Base-by-base conservation (phyloP, 78 protist genomes). In the Polysphondylium violaceum region DNA sequence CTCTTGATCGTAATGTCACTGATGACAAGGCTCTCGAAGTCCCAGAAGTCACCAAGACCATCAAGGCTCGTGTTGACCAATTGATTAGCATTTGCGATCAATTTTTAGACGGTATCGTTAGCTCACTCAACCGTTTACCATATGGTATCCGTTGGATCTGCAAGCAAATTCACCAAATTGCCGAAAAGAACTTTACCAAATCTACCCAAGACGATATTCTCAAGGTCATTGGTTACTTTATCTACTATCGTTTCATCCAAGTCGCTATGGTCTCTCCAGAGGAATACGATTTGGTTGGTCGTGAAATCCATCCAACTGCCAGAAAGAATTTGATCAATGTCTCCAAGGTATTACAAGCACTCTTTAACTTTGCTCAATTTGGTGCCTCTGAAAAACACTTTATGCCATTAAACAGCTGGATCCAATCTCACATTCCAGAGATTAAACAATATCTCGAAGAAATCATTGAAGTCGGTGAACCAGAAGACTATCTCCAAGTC, bases 131-230 rank as follows among this genome's bases (percentile, higher is more conserved):
- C 50, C 83, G 81, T 68, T 51, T 95, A 11, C 97, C 97, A 76
- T 95, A 95, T 64, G 97, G 97, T 53, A 83, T 95, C 35, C 96
- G 97, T 44, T 95, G 81, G 88, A 90, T 95, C 61, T 94, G 97
- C 35, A 95, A 95, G 60, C 95, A 92, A 75, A 77, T 85, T 29
- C 60, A 69, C 6, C 91, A 74, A 61, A 73, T 85, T 44, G 95
- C 92, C 53, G 88, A 92, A 59, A 87, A 92, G 91, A 79, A 76
- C 75, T 92, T 92, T 74, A 53, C 86, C 51, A 67, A 72, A 27
- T 63, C 92, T 1, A 76, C 86, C 16, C 83, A 92, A 67, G 93
- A 83, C 38, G 94, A 93, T 25, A 76, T 93, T 40, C 77, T 85
- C 72, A 86, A 87, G 60, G 76, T 93, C 25, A 77, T 85, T 55